phyloP scores from a whole-genome alignment of 1,284 basidiomycete species.

The Malassezia dermatis region DNA sequence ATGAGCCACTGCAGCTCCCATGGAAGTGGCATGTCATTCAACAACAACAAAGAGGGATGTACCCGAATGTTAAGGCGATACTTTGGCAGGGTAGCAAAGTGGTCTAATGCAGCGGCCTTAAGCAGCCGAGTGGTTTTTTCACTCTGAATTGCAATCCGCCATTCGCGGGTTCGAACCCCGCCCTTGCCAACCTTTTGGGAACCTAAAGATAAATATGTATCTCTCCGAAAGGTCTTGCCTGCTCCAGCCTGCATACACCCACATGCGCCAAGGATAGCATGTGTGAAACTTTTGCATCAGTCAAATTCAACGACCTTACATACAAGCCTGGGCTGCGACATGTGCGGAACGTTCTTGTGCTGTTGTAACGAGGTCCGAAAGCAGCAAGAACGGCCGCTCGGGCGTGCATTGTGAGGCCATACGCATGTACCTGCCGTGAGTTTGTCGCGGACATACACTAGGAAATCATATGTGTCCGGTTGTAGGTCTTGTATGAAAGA shows the following conservation, averaged over 20 bases:
- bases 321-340: constrained; percentile 10
- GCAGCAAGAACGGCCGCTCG: neutral
- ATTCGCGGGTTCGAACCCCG: constrained; percentile 23
- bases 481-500: neutral
- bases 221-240: neutral
- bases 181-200: constrained; percentile 16
- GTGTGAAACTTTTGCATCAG: constrained; percentile 9
- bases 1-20: constrained; percentile 5
- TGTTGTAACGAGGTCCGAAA: neutral
- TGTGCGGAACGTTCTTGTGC: neutral
- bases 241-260: neutral
- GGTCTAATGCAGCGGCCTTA: constrained; percentile 24
- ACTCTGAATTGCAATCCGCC: constrained; percentile 14
- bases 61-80: neutral
- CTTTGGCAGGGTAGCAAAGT: constrained; percentile 21
- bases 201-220: neutral
- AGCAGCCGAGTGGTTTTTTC: constrained; percentile 5
- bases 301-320: neutral
- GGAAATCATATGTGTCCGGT: constrained; percentile 11
- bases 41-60: neutral
- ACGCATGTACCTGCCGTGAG: constrained; percentile 7
- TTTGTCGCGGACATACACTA: neutral
- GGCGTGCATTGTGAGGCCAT: neutral
- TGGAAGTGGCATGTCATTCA: constrained; percentile 3
- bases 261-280: constrained; percentile 2